Base-by-base conservation (phyloP, 345 rosid genomes). In the Geranium brycei region DNA sequence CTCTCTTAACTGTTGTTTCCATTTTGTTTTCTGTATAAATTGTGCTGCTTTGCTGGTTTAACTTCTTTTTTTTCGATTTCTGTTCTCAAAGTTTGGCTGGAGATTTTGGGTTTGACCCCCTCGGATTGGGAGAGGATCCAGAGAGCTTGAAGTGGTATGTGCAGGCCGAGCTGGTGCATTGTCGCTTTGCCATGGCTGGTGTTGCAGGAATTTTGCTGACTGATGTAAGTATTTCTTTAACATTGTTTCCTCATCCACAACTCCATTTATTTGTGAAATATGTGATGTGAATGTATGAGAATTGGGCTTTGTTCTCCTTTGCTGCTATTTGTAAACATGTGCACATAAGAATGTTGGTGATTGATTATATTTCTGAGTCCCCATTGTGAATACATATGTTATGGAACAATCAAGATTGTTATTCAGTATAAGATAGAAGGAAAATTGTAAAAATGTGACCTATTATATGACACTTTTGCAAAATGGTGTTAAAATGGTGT, bases 181-280 rank as follows among this genome's bases (percentile, higher is more conserved):
- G 90, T 62, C 95, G 98, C 71, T 92, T 92, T 70, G 96, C 98
- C 2, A 89, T 85, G 98, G 83, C 82, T 7, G 98, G 97, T 59
- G 87, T 86, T 70, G 97, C 91, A 2, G 97, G 96, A 60, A 92
- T 92, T 77, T 87, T 92, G 31, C 85, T 87, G 70, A 92, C 99
- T 1, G 99, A 92, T 67, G 97, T 82, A 67, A 76, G 85, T 67
- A 5, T 23, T 28, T 60, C 10, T 30, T 17, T 1, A 12, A 17
- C 18, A 12, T n/a, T 55, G 5, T 51, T 31, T 23, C 28, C 28
- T 2, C 2, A 2, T 23, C 28, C 28, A 23, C 2, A 23, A 23
- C 28, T 23, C 28, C 28, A 23, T 23, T 23, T 23, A 23, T 23
- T 23, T 23, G 28, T n/a, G n/a, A n/a, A 23, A 2, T 23, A 23